These are phyloP conservation scores for Castanopsis chinensis DNA, from an alignment of 306 rosid genomes.

Conservation along the genomic window DNA sequence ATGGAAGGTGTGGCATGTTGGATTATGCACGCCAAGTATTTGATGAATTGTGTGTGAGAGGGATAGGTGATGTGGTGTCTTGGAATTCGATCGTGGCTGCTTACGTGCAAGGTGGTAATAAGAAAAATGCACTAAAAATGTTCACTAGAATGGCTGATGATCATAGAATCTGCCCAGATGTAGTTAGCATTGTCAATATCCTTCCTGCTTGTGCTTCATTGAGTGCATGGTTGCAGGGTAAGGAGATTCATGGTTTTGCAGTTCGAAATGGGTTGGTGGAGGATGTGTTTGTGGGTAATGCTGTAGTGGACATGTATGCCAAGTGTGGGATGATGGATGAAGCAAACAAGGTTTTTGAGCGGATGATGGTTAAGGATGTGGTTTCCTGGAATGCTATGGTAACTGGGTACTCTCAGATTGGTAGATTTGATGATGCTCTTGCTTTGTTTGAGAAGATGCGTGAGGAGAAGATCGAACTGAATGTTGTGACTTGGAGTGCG, in stretches of 20 bases:
- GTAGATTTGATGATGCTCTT: slow-evolving; percentile 57
- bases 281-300: slow-evolving; percentile 83
- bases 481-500: slow-evolving; percentile 89
- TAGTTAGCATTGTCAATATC: slow-evolving; percentile 65
- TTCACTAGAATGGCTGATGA: slow-evolving; percentile 44
- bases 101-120: slow-evolving; percentile 40
- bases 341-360: slow-evolving; percentile 59
- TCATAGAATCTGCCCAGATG: slow-evolving; percentile 39
- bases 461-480: slow-evolving; percentile 50
- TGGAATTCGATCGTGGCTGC: slow-evolving; percentile 79
- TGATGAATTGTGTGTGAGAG: slow-evolving; percentile 54
- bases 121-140: slow-evolving; percentile 34
- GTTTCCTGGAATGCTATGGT: slow-evolving; percentile 94
- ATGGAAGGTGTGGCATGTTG: slow-evolving; percentile 52
- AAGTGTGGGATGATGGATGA: slow-evolving; percentile 71
- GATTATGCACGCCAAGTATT: slow-evolving; percentile 55
- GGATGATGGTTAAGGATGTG: slow-evolving; percentile 75
- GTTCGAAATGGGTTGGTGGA: slow-evolving; percentile 60
- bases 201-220: slow-evolving; percentile 71
- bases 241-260: slow-evolving; percentile 63
- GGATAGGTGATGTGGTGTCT: slow-evolving; percentile 63
- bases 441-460: slow-evolving; percentile 64
- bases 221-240: slow-evolving; percentile 47
- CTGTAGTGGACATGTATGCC: slow-evolving; percentile 73
- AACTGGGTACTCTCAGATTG: slow-evolving; percentile 75